phyloP scores from a whole-genome alignment of 2,329 filamentous ascomycete genomes.

The Cladosporium sphaerospermum region DNA sequence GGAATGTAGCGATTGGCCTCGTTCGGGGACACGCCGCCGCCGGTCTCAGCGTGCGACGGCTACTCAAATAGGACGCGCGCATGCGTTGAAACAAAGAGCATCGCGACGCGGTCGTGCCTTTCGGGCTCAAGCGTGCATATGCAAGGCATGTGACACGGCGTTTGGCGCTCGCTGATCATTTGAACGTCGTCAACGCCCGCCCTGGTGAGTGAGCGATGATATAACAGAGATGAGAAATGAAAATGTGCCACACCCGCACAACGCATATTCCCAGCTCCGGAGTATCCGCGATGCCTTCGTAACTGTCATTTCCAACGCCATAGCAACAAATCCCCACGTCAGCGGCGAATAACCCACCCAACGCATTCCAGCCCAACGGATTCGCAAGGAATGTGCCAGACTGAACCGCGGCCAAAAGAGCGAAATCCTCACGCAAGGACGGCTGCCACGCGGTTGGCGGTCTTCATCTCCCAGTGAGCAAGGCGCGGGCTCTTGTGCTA shows the following conservation, averaged over 20 bases:
- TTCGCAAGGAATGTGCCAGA: constrained; percentile 19
- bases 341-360: constrained; percentile 1
- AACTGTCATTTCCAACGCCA: too few species aligned
- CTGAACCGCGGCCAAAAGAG: constrained; percentile 8
- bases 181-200: too few species aligned
- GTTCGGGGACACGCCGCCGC: not conserved
- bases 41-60: constrained; percentile 5
- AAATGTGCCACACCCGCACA: too few species aligned
- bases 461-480: constrained; percentile 7
- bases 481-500: constrained; percentile 7
- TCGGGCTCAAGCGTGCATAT: constrained; percentile 3
- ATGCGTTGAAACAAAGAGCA: constrained; percentile 4
- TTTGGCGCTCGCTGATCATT: not conserved
- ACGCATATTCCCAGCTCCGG: too few species aligned
- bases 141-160: constrained; percentile 23
- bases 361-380: constrained; percentile 21
- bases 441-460: constrained; percentile 8
- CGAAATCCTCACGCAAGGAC: constrained; percentile 18
- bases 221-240: not conserved
- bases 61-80: not conserved
- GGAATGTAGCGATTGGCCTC: constrained; percentile 8
- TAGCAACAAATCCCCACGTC: too few species aligned
- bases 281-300: too few species aligned
- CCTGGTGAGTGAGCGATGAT: too few species aligned
- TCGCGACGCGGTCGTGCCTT: constrained; percentile 3